Base-by-base conservation (phyloP, 1,284 basidiomycete species). In the Thecaphora thlaspeos region DNA sequence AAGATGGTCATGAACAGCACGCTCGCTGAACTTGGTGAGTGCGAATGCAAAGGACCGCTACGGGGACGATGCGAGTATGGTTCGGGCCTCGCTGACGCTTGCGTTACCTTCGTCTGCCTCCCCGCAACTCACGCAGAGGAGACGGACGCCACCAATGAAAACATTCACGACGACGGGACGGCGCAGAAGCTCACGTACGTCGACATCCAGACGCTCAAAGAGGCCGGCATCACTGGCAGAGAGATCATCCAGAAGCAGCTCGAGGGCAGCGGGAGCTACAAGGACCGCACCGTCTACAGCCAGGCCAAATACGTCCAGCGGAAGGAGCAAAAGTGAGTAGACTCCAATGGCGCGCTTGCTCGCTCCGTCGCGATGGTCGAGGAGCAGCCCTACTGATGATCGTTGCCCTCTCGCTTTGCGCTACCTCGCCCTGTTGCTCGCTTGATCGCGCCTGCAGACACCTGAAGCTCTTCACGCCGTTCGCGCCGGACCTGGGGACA, bases 401-500 rank as follows among this genome's bases (percentile, higher is more conserved):
- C n/a, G n/a, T n/a, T 11, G 30, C n/a, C 22, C 32, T 17, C 41
- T 40, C 21, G 28, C 14, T 30, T 30, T 14, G 28, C 8, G 22
- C 19, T 38, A 39, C 41, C 36, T 30, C 3, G 14, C 19, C 14
- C 18, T 19, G 34, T 50, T 21, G 54, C 23, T 12, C 23, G 32
- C 19, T 9, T 32, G 5, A 41, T 28, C 58, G 37, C 5, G 18
- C 64, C 24, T 47, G 15, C 64, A 94, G 90, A 74, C 97, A 91
- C 77, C 86, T 87, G 11, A 93, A 91, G 76, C 84, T 85, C 8
- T 91, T 99, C 69, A 88, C 89, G 3, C 90, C 90, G 0, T 83
- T 97, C 34, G 87, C 92, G 40, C 91, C 94, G 0, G 91, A 91
- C 0, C 76, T 90, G 22, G 87, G 87, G 81, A 91, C 93, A 75